Percentiles rank a stretch among this genome's conserved stretches.
phyloP scores from a whole-genome alignment of 2,329 filamentous ascomycete genomes.

The Pyricularia pennisetigena region DNA sequence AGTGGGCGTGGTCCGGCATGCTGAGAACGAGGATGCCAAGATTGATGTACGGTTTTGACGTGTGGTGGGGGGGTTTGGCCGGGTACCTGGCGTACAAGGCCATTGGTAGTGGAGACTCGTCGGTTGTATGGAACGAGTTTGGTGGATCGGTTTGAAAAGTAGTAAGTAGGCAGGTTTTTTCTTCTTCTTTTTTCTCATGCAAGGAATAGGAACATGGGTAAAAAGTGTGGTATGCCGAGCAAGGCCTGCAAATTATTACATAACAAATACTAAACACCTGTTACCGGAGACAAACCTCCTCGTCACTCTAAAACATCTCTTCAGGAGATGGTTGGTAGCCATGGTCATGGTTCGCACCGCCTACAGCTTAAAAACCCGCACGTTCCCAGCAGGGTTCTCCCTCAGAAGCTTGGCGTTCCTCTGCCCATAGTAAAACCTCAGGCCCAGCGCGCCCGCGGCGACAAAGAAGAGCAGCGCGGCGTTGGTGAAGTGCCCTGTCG shows the following conservation, averaged over 20 bases:
- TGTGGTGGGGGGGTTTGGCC: not conserved
- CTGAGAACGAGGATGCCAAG: not conserved
- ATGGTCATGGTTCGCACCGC: too few relatives aligned
- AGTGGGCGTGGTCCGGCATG: too few relatives aligned
- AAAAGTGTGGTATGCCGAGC: too few relatives aligned
- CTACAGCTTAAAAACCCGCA: conserved; percentile 7
- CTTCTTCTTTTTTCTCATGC: too few relatives aligned
- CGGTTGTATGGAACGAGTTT: not conserved
- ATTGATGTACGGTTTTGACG: not conserved
- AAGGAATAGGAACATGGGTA: too few relatives aligned
- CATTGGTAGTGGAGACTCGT: not conserved
- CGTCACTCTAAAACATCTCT: too few relatives aligned
- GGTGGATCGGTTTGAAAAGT: not conserved
- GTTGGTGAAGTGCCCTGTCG: conserved; percentile 47
- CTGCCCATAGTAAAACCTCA: conserved; percentile 34
- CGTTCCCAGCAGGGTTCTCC: conserved; percentile 3
- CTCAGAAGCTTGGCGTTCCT: conserved; percentile 7
- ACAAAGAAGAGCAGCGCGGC: conserved; percentile 40
- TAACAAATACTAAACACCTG: not conserved
- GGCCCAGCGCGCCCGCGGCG: conserved; percentile 28
- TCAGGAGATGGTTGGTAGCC: not conserved
- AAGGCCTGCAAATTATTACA: too few relatives aligned
- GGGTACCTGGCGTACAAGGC: not conserved
- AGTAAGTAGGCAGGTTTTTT: too few relatives aligned
- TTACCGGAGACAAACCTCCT: not conserved